phyloP scores from a whole-genome alignment of 2,329 filamentous ascomycete genomes.

The Diaporthe citri region DNA sequence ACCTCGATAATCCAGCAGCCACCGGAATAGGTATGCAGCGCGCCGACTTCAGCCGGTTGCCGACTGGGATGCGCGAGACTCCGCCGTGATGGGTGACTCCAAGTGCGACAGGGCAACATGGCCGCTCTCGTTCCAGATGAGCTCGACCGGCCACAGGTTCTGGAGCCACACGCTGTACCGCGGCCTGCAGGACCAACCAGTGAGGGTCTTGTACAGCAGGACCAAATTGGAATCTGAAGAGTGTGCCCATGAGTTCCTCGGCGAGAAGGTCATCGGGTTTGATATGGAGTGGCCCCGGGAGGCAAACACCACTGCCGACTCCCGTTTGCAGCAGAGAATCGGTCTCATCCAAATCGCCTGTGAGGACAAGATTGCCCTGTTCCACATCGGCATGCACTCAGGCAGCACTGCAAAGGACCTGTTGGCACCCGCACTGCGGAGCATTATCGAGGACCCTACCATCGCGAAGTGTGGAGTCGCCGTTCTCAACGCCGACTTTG shows the following conservation, averaged over 20 bases:
- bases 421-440: conserved; percentile 76
- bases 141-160: conserved; percentile 51
- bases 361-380: conserved; percentile 80
- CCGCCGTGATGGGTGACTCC: background rate
- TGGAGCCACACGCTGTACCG: conserved; percentile 80
- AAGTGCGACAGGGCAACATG: conserved; percentile 38
- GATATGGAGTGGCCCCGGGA: conserved; percentile 86
- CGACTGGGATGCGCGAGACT: background rate
- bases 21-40: background rate
- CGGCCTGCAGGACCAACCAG: conserved; percentile 60
- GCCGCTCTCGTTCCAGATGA: conserved; percentile 43
- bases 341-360: conserved; percentile 88
- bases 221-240: conserved; percentile 76
- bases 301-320: conserved; percentile 51
- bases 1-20: background rate
- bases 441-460: conserved; percentile 77
- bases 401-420: conserved; percentile 62
- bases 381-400: conserved; percentile 79
- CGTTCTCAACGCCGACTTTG: conserved; percentile 75
- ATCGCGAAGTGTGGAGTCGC: conserved; percentile 83
- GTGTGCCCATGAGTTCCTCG: conserved; percentile 74
- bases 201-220: conserved; percentile 83
- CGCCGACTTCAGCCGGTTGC: background rate
- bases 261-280: conserved; percentile 82
- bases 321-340: conserved; percentile 74